Evolutionary conservation across 2,329 filamentous ascomycete species (phyloP), one percentile per base, ranked within the genome.

Genomic region (Diaporthe humulicola): DNA sequence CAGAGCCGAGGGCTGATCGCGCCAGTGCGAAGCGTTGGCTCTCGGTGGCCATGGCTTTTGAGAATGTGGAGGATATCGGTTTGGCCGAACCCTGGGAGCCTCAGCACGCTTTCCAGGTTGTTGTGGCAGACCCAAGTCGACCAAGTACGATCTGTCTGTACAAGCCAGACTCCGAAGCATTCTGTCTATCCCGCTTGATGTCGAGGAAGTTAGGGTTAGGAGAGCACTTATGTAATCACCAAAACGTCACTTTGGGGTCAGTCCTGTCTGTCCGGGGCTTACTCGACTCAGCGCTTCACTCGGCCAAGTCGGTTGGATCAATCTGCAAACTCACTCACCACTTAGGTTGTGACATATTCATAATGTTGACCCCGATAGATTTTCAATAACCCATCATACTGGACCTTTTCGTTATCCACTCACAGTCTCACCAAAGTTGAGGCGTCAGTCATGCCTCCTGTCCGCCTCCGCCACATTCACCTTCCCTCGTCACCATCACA

Each of bases 401-500:
- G 7, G 25, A 61, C 14, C 6, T 30, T 12, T 2, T 4, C 9
- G 19, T 30, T 3, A 9, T 6, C 36, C 25, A 25, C 12, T 50
- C 28, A 28, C 28, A 6, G n/a, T 8, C 19, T 60, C 40, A 42
- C 61, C 42, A 22, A 28, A n/a, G 25, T 10, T 12, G 7, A 7
- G n/a, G 40, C 40, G 19, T 14, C 28, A 74, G 19, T 14, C 28
- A 74, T 74, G 73, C 22, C 54, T 38, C 45, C 70, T 38, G 19
- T 74, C 7, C 79, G 81, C 52, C 83, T 86, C 76, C 83, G 81
- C 40, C 84, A 86, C 78, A 78, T 86, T 74, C 82, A 84, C 77
- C 81, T 86, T 58, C 82, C 81, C 28, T 80, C 79, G 56, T 70
- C 74, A 52, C 73, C 79, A 38, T 73, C 80, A 71, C 70, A 77